Base-by-base conservation (phyloP, 805 yeast species). In the Lipomyces yamadae region DNA sequence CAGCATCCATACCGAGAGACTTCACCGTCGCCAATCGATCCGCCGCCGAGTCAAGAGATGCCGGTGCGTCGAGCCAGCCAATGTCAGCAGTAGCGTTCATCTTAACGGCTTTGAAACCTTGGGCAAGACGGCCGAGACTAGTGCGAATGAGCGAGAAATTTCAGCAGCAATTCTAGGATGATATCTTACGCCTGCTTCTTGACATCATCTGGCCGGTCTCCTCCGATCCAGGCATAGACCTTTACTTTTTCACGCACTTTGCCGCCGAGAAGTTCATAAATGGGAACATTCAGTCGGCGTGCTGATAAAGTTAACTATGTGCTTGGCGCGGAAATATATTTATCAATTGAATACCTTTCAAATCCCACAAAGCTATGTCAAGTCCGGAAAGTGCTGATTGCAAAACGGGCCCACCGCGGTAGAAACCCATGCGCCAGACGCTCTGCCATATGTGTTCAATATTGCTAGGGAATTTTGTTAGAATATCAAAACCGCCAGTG, bases 141-240 rank as follows among this genome's bases (percentile, higher is more conserved):
- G 48, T 24, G 15, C 48, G 58, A 55, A 4, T 63, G 55, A 50
- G 8, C 18, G 29, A 32, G 11, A 5, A 11, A 32, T 42, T n/a
- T 15, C 18, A 52, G 4, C 33, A 1, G 13, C 33, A 1, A 24
- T 33, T 15, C 3, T 8, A 39, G 30, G 2, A n/a, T 39, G 4
- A 34, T n/a, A 13, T 52, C 67, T 53, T 65, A 60, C 58, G 78
- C 78, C n/a, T 71, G 74, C 32, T 53, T 60, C 30, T 58, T 68
- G 32, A 76, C 78, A 61, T 74, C 73, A 33, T 72, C 56, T 2
- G 76, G 76, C 8, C 73, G 69, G 68, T 73, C 76, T 24, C 78
- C 78, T 10, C 78, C 78, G 64, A 76, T 76, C 78, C 78, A 76
- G 18, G 76, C 76, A 58, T 76, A 76, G 24, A 76, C 78, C 11